Evolutionary conservation across 495 filamentous ascomycete species (phyloP), one percentile per base, ranked within the genome.

Genomic region (Neurospora tetraspora): DNA sequence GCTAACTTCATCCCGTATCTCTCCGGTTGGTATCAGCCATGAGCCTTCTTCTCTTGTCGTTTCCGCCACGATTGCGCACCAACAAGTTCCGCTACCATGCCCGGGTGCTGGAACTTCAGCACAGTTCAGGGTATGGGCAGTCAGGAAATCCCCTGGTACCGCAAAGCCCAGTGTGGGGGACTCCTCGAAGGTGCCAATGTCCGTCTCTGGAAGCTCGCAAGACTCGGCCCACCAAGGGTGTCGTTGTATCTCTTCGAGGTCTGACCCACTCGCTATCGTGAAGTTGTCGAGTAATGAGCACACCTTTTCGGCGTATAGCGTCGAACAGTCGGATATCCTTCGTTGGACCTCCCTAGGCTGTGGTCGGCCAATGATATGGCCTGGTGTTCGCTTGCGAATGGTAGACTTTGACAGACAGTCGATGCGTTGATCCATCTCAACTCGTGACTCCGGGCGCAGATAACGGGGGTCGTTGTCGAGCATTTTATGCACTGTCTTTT

Each of bases 401-500:
- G 73, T 42, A 16, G 77, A 80, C 5, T 7, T 59, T 36, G 70
- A 71, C 4, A 85, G 77, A 71, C 77, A 78, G 31, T 71, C 72
- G 40, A 84, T 81, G 18, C 84, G 82, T 23, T 78, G 77, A 71
- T 74, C 77, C 78, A 84, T 83, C 40, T 85, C 84, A 5, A 79
- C 73, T 18, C 83, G 80, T 20, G 81, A 81, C 70, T 82, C 83
- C 0, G 84, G 83, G n/a, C 83, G 79, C 27, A 85, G 78, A 76
- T 82, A 84, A 12, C 83, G 81, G 39, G 84, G 81, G 37, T 85
- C 84, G 68, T 85, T 83, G 61, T 83, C 84, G 34, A 85, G 78
- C 74, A 84, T 81, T 42, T 77, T 78, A 40, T 85, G 82, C 47
- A 85, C 82, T 39, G 81, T 83, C 72, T 85, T 85, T 71, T 85